Base-by-base conservation (phyloP, 108 stramenopile species). In the Skeletonema menzelii region DNA sequence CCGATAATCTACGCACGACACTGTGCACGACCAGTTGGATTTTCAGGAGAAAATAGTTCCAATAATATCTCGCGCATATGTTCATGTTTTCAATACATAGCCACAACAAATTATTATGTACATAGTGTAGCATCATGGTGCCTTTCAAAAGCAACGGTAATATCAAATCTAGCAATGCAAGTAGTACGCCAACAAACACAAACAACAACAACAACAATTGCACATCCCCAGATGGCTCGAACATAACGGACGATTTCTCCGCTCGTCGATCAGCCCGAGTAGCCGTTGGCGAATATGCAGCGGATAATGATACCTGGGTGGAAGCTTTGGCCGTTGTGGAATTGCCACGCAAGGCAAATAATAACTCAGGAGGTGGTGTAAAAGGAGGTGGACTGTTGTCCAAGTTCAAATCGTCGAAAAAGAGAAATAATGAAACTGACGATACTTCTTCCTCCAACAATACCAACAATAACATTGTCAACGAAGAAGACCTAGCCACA, bases 231-330 rank as follows among this genome's bases (percentile, higher is more conserved):
- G n/a, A n/a, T n/a, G n/a, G n/a, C n/a, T n/a, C n/a, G n/a, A 10
- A 31, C 13, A 32, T 5, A 63, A 13, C 37, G 11, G 85, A 73
- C 57, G 60, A 73, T 27, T 83, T 88, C 49, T 63, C 77, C 44
- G 84, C 88, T 12, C 81, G 88, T 63, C 88, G 84, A 28, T 84
- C 89, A n/a, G 57, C 77, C 20, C 81, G 87, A 20, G 73, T 88
- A 15, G 65, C 76, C 22, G 65, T 66, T 12, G 63, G 70, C 7
- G 62, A 75, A 47, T 77, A 32, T 19, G 70, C 74, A 2, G 84
- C 85, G 15, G 92, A 93, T 61, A 87, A 90, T 53, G 88, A 89
- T 70, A 86, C 84, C 1, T 93, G 92, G 92, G 75, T 86, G 31
- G 92, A 93, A 69, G 83, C 80, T 10, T 64, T 89, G 67, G 88